Base-by-base conservation (phyloP, 129 eudicot species). In the Scalesia atractyloides region DNA sequence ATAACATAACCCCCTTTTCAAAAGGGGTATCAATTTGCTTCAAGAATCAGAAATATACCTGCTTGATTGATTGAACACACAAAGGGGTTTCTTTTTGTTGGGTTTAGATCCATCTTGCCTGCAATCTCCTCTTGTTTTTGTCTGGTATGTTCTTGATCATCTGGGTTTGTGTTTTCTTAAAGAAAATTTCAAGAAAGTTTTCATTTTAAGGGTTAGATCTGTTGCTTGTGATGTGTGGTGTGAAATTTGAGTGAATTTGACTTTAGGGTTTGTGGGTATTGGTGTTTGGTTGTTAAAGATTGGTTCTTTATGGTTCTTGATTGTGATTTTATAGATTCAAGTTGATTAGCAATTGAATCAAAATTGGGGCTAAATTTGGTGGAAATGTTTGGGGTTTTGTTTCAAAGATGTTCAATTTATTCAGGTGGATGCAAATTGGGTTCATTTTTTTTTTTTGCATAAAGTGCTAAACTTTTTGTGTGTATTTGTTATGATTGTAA, bases 131-230 rank as follows among this genome's bases (percentile, higher is more conserved):
- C 56, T 41, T 8, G 59, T 49, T 75, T 66, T 50, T 6, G 1
- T 66, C 52, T 75, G 80, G 80, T 76, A 76, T 66, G 74, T 10
- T 75, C 9, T 65, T 64, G 62, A 73, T 60, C 64, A 74, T 64
- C 46, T 16, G 54, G 79, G 49, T 22, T 74, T 64, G 4, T 16
- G 20, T 36, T 65, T 64, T 41, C 24, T 8, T 66, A 5, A 52
- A 53, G 73, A 74, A 63, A 50, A 14, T 13, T 37, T 11, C 20
- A 8, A 36, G 39, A 41, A 41, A 41, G 2, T 41, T 41, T 41
- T 39, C 0, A 6, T 52, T 34, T 68, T 63, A 66, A 16, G 39
- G 73, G 16, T n/a, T 20, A 73, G 74, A 69, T 72, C 68, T 15
- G 66, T 72, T 54, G 52, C 47, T 59, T 73, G 2, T 20, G 64